Evolutionary conservation across 495 filamentous ascomycete genomes (phyloP).

Genomic region (Cenococcum geophilum): DNA sequence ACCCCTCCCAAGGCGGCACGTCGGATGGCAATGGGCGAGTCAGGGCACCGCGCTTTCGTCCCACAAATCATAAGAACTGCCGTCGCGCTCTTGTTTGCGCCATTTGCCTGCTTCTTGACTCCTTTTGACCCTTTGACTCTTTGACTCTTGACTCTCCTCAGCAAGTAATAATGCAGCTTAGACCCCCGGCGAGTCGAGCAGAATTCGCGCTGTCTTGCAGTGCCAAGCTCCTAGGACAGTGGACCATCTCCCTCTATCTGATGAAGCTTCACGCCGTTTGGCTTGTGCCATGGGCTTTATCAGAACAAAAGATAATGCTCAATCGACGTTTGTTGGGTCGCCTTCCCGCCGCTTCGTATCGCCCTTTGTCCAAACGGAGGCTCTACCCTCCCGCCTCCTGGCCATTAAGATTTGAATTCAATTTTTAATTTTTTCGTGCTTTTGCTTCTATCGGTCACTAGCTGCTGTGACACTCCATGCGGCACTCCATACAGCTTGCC

Average conservation of each 20-base stretch:
- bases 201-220: background rate
- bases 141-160: background rate
- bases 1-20: background rate
- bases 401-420: background rate
- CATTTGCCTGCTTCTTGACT: background rate
- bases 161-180: background rate
- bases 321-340: background rate
- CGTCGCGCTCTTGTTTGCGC: background rate
- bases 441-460: background rate
- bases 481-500: no score
- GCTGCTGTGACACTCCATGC: background rate
- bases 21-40: background rate
- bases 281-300: background rate
- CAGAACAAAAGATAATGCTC: background rate
- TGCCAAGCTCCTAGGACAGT: background rate
- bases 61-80: slow-evolving; percentile 3
- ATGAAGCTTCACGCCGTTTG: background rate
- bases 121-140: background rate
- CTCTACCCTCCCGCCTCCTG: background rate
- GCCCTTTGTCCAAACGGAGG: background rate
- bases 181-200: background rate
- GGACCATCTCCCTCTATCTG: background rate
- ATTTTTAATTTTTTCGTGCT: background rate
- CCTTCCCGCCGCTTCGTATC: background rate
- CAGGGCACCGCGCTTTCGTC: no score